A percentile compares a stretch with the other conserved stretches of the same genome.
Evolutionary conservation across 768 basidiomycete species (phyloP).

Genomic region (Dictyophora rubrovolvata): DNA sequence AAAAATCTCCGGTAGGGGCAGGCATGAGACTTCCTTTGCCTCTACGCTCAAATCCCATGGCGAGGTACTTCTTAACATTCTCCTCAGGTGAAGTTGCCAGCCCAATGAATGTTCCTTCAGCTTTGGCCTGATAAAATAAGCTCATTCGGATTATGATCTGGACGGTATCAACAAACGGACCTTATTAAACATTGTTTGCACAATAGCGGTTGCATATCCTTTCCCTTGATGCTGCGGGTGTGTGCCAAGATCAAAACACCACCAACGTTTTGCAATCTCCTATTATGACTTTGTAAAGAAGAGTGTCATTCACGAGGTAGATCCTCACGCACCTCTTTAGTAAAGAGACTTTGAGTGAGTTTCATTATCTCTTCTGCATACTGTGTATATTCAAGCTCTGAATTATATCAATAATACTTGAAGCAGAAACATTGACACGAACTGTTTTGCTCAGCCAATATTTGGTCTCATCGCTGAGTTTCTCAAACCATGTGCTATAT

Average conservation of each 20-base stretch:
- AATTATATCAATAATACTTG: too few relatives aligned
- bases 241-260: neutral
- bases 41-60: neutral
- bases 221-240: neutral
- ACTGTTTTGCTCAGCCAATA: neutral
- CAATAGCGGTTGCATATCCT: neutral
- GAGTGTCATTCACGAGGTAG: too few relatives aligned
- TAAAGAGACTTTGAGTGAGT: too few relatives aligned
- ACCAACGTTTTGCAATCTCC: neutral
- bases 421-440: neutral
- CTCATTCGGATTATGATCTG: neutral
- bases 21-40: neutral
- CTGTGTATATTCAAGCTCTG: too few relatives aligned
- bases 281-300: neutral
- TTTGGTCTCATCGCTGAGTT: neutral
- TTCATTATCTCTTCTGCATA: too few relatives aligned
- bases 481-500: neutral
- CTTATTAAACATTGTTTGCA: neutral
- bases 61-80: neutral
- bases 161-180: neutral
- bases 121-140: neutral
- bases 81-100: neutral
- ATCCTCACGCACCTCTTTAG: too few relatives aligned
- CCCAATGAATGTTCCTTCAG: neutral
- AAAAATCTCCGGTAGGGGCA: neutral